Percentiles rank a stretch among this genome's conserved stretches.
These are phyloP conservation scores for Cercospora zeae-maydis DNA, from an alignment of 2,329 filamentous ascomycete genomes.

Conservation along the genomic window DNA sequence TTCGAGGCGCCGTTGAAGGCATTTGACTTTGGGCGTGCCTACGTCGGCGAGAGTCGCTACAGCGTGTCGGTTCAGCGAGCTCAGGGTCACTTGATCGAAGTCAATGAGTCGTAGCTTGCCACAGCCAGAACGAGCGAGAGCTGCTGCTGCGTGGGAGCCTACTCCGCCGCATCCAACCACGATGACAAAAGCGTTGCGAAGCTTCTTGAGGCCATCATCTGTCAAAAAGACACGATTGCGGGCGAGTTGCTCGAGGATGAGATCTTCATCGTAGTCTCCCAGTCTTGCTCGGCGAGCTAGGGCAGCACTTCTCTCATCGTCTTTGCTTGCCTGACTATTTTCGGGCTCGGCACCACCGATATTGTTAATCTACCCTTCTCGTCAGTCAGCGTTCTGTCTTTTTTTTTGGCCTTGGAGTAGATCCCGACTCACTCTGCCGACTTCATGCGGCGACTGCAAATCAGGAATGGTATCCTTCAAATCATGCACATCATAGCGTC, in stretches of 20 bases:
- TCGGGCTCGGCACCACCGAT: constrained; percentile 53
- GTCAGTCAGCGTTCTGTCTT: constrained; percentile 36
- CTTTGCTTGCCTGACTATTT: constrained; percentile 42
- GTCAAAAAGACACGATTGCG: constrained; percentile 89
- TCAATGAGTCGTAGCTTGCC: constrained; percentile 85
- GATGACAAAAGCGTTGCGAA: constrained; percentile 78
- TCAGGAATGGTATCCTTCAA: constrained; percentile 61
- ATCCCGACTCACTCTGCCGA: constrained; percentile 46
- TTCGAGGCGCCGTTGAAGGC: constrained; percentile 72
- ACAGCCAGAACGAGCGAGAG: constrained; percentile 84
- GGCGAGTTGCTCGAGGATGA: constrained; percentile 91
- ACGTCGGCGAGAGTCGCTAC: constrained; percentile 93
- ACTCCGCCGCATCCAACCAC: constrained; percentile 93
- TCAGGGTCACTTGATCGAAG: constrained; percentile 95
- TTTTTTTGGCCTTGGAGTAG: not conserved
- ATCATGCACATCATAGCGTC: constrained; percentile 54
- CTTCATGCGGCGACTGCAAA: constrained; percentile 49
- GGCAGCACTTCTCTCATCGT: constrained; percentile 57
- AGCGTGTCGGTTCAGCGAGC: constrained; percentile 91
- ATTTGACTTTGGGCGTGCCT: constrained; percentile 85
- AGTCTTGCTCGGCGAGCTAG: constrained; percentile 58
- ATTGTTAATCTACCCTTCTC: constrained; percentile 54
- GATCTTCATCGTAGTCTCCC: constrained; percentile 62
- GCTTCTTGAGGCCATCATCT: constrained; percentile 71
- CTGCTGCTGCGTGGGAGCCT: constrained; percentile 83